Evolutionary conservation across 2,329 filamentous ascomycete genomes (phyloP).

Genomic region (Neonectria coccinea): DNA sequence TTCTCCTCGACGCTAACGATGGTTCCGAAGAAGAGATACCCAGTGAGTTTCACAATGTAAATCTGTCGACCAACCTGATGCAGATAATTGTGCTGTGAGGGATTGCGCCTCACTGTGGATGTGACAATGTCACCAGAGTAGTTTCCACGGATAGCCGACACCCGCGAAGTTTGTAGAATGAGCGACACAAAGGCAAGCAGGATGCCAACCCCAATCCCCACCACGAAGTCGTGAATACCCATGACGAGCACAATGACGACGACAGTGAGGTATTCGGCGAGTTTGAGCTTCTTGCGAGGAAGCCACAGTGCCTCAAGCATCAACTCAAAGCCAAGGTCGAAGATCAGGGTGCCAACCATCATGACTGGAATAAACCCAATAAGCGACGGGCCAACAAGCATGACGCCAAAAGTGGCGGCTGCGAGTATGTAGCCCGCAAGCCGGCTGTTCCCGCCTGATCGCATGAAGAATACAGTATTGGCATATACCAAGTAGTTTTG

Average conservation of each 20-base stretch:
- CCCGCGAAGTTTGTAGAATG: conserved; percentile 89
- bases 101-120: conserved; percentile 92
- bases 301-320: conserved; percentile 89
- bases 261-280: conserved; percentile 90
- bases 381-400: conserved; percentile 86
- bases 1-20: conserved; percentile 95
- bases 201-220: conserved; percentile 92
- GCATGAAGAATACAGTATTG: conserved; percentile 96
- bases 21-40: conserved; percentile 98
- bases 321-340: conserved; percentile 92
- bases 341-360: conserved; percentile 96
- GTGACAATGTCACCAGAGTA: conserved; percentile 90
- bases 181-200: conserved; percentile 91
- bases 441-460: conserved; percentile 88
- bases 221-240: conserved; percentile 96
- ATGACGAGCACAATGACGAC: conserved; percentile 92
- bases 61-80: conserved; percentile 89
- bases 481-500: conserved; percentile 98
- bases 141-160: conserved; percentile 89
- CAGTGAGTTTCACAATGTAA: conserved; percentile 89
- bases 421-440: conserved; percentile 89
- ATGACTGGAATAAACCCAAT: conserved; percentile 97
- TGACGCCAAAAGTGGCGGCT: conserved; percentile 79
- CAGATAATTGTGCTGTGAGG: conserved; percentile 87
- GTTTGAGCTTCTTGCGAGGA: conserved; percentile 88